Evolutionary conservation across 768 basidiomycete species (phyloP), one percentile per base, ranked within the genome.

Genomic region (Mycena pura): DNA sequence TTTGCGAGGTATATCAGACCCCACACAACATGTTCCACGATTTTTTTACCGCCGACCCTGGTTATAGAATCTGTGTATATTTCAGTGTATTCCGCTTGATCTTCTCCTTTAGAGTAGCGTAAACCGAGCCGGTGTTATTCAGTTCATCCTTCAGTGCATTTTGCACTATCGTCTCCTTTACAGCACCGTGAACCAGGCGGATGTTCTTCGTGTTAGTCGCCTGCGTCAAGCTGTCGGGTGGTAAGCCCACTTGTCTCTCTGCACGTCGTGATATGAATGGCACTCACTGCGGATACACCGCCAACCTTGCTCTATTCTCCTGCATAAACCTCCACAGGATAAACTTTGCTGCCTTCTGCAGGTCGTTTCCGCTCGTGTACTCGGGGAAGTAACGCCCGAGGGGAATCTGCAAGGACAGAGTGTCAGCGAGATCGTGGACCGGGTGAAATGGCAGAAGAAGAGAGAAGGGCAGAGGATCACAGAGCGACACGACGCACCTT

Each of bases 81-180:
- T 88, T 84, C 9, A 92, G 77, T 2, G 92, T 91, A 70, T 94
- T 94, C 74, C 91, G 90, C 50, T 94, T 72, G 51, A 95, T 95
- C 21, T 92, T 95, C 76, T 95, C 93, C 76, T 94, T 93, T 39
- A 94, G 91, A 0, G 91, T 90, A 0, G 91, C 90, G 63, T 94
- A n/a, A n/a, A n/a, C n/a, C n/a, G n/a, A n/a, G 93, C 13, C 93
- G 90, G 2, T 93, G 77, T 49, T 82, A 75, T 57, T 93, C 89
- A 70, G 93, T 94, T 90, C 90, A 70, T 91, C 92, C 75, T 57
- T 93, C 89, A 70, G 93, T 94, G 91, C 90, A 70, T 91, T 92
- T 71, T 90, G 89, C 51, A 93, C 70, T 40, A 93, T 92, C 89
- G n/a, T n/a, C n/a, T n/a, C n/a, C n/a, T n/a, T n/a, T n/a, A n/a